Evolutionary conservation across 2,329 filamentous ascomycete species (phyloP).

Genomic region (Cladophialophora exuberans): DNA sequence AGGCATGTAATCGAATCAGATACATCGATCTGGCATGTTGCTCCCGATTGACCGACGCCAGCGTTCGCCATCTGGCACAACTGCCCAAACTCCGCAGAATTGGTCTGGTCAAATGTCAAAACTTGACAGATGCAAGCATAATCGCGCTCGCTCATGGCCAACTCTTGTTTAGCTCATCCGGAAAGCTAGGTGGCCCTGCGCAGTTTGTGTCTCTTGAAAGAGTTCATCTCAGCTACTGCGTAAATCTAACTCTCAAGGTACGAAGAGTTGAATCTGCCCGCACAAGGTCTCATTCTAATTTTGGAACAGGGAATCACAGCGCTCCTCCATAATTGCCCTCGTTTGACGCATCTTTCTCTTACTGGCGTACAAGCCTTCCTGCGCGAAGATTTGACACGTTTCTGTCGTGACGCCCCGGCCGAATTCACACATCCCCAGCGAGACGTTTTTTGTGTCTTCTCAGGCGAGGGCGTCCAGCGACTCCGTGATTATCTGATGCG

Average conservation of each 20-base stretch:
- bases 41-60: slow-evolving; percentile 81
- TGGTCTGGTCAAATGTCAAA: slow-evolving; percentile 88
- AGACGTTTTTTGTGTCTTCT: slow-evolving; percentile 97
- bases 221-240: slow-evolving; percentile 95
- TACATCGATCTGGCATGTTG: slow-evolving; percentile 99
- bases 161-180: slow-evolving; percentile 47
- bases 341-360: slow-evolving; percentile 89
- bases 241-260: slow-evolving; percentile 79
- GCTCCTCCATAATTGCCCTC: slow-evolving; percentile 86
- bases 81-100: slow-evolving; percentile 94
- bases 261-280: too few relatives aligned
- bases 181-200: slow-evolving; percentile 28
- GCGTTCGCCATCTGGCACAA: slow-evolving; percentile 78
- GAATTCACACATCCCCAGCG: slow-evolving; percentile 97
- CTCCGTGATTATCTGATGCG: slow-evolving; percentile 77
- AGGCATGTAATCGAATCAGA: slow-evolving; percentile 85
- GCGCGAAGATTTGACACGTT: slow-evolving; percentile 78
- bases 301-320: slow-evolving; percentile 76
- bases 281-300: too few relatives aligned
- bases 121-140: slow-evolving; percentile 89
- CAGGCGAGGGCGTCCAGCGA: slow-evolving; percentile 76
- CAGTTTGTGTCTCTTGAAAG: slow-evolving; percentile 67
- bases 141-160: slow-evolving; percentile 74
- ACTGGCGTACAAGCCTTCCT: slow-evolving; percentile 93
- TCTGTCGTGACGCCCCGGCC: slow-evolving; percentile 81